Evolutionary conservation across 768 basidiomycete genomes (phyloP).

Genomic region (Roridomyces roridus): DNA sequence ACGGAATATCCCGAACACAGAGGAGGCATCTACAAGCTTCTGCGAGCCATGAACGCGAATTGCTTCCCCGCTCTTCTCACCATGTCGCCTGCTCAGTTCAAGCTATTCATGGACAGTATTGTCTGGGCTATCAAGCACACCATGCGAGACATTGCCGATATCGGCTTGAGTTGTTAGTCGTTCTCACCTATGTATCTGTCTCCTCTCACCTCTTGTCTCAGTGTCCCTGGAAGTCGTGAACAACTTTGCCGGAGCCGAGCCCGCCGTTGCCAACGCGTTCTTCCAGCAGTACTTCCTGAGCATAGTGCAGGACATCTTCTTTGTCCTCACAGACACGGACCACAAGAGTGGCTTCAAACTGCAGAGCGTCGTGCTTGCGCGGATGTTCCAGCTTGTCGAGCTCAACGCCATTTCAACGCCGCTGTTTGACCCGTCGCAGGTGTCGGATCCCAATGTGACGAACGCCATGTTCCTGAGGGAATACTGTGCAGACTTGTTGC

Average conservation of each 20-base stretch:
- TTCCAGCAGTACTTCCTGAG: conserved; percentile 96
- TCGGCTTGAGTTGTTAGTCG: conserved; percentile 76
- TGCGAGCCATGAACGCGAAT: conserved; percentile 89
- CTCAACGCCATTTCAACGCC: conserved; percentile 80
- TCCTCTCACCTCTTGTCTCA: conserved; percentile 33
- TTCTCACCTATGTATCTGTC: conserved; percentile 5
- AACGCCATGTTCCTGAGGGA: conserved; percentile 84
- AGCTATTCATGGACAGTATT: conserved; percentile 96
- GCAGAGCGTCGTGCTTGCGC: conserved; percentile 89
- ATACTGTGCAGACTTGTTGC: conserved; percentile 86
- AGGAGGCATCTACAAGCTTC: conserved; percentile 94
- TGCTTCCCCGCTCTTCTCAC: conserved; percentile 95
- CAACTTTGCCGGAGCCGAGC: conserved; percentile 86
- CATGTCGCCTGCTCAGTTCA: conserved; percentile 92
- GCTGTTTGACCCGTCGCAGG: conserved; percentile 80
- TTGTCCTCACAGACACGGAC: conserved; percentile 95
- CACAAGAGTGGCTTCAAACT: conserved; percentile 99
- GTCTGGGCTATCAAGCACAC: conserved; percentile 99
- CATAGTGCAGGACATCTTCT: conserved; percentile 95
- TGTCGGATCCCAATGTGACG: conserved; percentile 70
- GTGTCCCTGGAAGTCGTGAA: conserved; percentile 95
- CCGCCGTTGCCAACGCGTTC: conserved; percentile 85
- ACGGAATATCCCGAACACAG: conserved; percentile 99
- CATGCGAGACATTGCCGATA: conserved; percentile 97
- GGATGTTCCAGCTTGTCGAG: conserved; percentile 93